These are phyloP conservation scores for Favolaschia claudopus DNA, from an alignment of 768 basidiomycete species.

Conservation along the genomic window DNA sequence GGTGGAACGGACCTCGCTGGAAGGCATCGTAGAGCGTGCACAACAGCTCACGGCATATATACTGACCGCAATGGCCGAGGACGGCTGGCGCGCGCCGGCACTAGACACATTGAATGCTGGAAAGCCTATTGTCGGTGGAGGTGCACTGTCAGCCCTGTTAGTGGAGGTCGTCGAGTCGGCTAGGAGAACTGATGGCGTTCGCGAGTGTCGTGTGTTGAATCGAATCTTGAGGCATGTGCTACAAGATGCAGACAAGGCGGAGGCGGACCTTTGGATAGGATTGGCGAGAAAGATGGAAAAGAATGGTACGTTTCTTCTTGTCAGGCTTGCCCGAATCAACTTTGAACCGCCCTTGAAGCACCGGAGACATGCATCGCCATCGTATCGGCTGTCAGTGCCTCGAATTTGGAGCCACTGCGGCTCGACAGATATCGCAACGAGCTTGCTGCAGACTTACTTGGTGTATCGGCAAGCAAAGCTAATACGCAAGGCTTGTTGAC, in stretches of 20 bases:
- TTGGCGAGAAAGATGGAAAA: constrained; percentile 72
- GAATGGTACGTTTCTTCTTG: constrained; percentile 53
- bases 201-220: constrained; percentile 67
- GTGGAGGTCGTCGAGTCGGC: constrained; percentile 39
- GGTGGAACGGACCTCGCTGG: constrained; percentile 40
- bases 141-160: constrained; percentile 38
- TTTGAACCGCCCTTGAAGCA: constrained; percentile 49
- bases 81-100: constrained; percentile 57
- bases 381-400: constrained; percentile 62
- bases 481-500: constrained; percentile 72
- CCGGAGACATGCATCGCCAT: constrained; percentile 76
- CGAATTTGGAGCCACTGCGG: constrained; percentile 71
- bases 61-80: constrained; percentile 55
- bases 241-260: constrained; percentile 62
- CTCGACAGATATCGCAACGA: constrained; percentile 89
- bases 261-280: constrained; percentile 81
- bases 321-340: background rate
- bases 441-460: constrained; percentile 80
- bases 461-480: constrained; percentile 67
- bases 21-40: constrained; percentile 52
- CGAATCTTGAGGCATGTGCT: constrained; percentile 67
- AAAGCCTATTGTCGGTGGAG: constrained; percentile 25
- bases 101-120: constrained; percentile 43
- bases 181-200: constrained; percentile 50
- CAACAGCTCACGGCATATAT: constrained; percentile 70